These are phyloP conservation scores for Scheffersomyces titani DNA, from an alignment of 1,139 yeast species.

Conservation along the genomic window DNA sequence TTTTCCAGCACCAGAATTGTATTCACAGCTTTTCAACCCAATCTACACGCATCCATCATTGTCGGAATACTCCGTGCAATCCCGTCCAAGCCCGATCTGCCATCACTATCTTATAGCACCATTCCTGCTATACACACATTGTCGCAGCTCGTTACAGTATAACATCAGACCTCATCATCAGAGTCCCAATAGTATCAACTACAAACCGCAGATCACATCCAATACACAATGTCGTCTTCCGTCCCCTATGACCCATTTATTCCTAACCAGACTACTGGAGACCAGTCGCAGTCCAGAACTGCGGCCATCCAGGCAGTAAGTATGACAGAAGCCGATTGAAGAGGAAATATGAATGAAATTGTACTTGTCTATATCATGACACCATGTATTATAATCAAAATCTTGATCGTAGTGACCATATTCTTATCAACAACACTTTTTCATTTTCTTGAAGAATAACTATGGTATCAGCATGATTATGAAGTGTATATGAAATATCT, in stretches of 20 bases:
- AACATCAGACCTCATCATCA: background rate
- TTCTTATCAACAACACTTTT: too few relatives aligned
- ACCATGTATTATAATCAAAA: too few relatives aligned
- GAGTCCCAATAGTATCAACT: background rate
- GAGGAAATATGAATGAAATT: background rate
- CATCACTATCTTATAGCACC: background rate
- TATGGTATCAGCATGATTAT: too few relatives aligned
- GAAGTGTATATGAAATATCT: too few relatives aligned
- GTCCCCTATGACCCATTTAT: constrained; percentile 91
- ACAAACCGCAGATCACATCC: background rate
- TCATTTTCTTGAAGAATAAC: too few relatives aligned
- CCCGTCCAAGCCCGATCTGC: background rate
- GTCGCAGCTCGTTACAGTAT: background rate
- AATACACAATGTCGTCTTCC: constrained; percentile 63
- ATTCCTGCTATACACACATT: background rate
- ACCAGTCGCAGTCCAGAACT: constrained; percentile 63
- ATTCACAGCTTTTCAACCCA: background rate
- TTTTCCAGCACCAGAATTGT: background rate
- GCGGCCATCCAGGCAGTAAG: constrained; percentile 85
- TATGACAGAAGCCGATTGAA: constrained; percentile 13
- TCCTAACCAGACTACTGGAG: constrained; percentile 60
- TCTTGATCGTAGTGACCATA: too few relatives aligned
- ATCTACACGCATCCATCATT: background rate
- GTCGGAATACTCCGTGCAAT: background rate
- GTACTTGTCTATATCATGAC: too few relatives aligned